phyloP scores from a whole-genome alignment of 306 rosid species.

The Dalbergia oliveri region DNA sequence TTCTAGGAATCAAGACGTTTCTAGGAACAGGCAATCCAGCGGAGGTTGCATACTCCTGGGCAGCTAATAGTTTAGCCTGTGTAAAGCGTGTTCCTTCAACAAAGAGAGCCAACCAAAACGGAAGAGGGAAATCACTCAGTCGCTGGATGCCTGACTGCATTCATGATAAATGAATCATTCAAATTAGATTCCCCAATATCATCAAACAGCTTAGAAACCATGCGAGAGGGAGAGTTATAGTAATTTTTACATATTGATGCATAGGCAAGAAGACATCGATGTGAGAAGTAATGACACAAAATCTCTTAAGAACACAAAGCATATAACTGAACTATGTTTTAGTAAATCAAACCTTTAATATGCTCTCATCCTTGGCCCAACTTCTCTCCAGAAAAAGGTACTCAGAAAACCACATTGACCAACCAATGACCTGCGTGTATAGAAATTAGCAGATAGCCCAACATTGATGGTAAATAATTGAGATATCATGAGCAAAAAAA shows the following conservation, averaged over 20 bases:
- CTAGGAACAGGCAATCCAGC: constrained; percentile 82
- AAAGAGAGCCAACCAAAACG: constrained; percentile 99
- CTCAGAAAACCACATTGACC: constrained; percentile 99
- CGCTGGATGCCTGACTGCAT: constrained; percentile 87
- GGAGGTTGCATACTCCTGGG: constrained; percentile 89
- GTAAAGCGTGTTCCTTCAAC: constrained; percentile 99
- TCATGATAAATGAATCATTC: constrained; percentile 51
- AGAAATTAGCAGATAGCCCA: constrained; percentile 33
- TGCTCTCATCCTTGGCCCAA: constrained; percentile 96
- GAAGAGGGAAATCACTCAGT: constrained; percentile 84
- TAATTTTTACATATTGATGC: not conserved
- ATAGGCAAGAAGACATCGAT: constrained; percentile 29
- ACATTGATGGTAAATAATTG: constrained; percentile 9
- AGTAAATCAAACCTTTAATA: constrained; percentile 70
- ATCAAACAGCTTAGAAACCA: constrained; percentile 19
- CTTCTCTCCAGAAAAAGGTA: constrained; percentile 96
- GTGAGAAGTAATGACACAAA: not conserved
- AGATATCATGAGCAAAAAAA: constrained; percentile 16
- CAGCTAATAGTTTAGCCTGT: constrained; percentile 83
- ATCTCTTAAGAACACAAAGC: not conserved
- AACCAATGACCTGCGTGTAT: constrained; percentile 87
- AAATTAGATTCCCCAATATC: constrained; percentile 40
- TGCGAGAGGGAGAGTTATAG: not conserved
- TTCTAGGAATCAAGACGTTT: constrained; percentile 96
- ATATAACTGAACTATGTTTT: not conserved